phyloP scores from a whole-genome alignment of 1,284 basidiomycete genomes.

The Marasmius fiardii region DNA sequence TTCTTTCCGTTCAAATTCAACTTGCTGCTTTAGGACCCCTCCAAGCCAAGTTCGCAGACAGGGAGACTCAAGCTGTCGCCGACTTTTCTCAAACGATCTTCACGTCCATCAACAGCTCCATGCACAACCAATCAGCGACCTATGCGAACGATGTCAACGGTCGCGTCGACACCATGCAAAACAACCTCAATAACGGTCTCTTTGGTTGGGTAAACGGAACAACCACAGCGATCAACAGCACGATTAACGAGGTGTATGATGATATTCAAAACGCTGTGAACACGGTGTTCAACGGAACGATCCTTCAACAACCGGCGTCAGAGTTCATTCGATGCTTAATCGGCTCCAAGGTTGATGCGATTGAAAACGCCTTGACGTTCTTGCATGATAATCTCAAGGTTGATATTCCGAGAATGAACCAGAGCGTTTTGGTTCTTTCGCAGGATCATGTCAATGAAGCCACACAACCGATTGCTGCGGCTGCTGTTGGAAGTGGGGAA shows the following conservation, averaged over 20 bases:
- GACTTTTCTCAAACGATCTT: conserved; percentile 73
- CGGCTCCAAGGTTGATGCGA: conserved; percentile 82
- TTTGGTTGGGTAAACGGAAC: conserved; percentile 97
- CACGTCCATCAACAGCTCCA: conserved; percentile 75
- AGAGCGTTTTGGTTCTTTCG: conserved; percentile 74
- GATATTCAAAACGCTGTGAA: conserved; percentile 72
- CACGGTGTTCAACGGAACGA: conserved; percentile 77
- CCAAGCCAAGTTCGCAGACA: conserved; percentile 57
- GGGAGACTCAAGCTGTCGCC: conserved; percentile 55
- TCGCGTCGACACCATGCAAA: conserved; percentile 67
- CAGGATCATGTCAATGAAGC: conserved; percentile 69
- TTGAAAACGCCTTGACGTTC: conserved; percentile 90
- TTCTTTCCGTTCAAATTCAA: conserved; percentile 88
- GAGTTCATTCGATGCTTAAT: conserved; percentile 89
- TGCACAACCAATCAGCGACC: conserved; percentile 71
- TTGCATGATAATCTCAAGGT: conserved; percentile 85
- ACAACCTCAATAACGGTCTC: conserved; percentile 78
- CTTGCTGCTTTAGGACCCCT: conserved; percentile 73
- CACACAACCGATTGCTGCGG: conserved; percentile 73
- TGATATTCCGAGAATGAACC: conserved; percentile 71
- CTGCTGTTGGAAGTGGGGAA: conserved; percentile 68
- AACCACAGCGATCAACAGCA: conserved; percentile 81
- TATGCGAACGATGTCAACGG: conserved; percentile 79
- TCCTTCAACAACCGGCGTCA: conserved; percentile 78
- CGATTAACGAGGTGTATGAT: conserved; percentile 71